Conservation (phyloP, 345 rosid species). For the Rhizophora apiculata region DNA sequence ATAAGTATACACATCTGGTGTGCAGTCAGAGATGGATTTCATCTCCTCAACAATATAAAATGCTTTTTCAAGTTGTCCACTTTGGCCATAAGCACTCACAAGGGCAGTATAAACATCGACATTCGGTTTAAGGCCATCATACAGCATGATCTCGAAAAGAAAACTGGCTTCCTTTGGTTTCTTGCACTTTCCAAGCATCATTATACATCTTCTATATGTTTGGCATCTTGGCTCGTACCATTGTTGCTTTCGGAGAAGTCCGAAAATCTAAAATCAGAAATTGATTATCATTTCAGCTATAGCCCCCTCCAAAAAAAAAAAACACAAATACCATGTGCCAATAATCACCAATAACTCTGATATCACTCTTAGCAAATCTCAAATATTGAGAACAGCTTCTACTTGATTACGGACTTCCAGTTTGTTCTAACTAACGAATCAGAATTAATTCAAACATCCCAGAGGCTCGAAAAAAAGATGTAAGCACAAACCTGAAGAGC, state of each 20-base stretch:
- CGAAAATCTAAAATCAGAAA: slow-evolving; percentile 46
- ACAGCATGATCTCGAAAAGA: slow-evolving; percentile 60
- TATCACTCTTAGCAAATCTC: not conserved
- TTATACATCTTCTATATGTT: slow-evolving; percentile 55
- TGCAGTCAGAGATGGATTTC: slow-evolving; percentile 68
- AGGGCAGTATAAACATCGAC: slow-evolving; percentile 79
- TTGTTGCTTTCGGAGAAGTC: slow-evolving; percentile 68
- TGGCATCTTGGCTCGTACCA: slow-evolving; percentile 81
- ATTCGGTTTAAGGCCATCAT: slow-evolving; percentile 68
- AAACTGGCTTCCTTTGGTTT: slow-evolving; percentile 65
- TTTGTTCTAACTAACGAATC: no score
- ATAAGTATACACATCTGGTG: slow-evolving; percentile 72
- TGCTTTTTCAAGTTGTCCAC: slow-evolving; percentile 51
- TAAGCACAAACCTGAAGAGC: slow-evolving; percentile 55
- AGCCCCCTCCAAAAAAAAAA: no score
- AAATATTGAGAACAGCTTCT: not conserved
- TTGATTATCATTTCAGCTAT: no score
- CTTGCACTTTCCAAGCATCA: slow-evolving; percentile 76
- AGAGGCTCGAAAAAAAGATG: not conserved
- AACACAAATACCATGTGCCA: no score
- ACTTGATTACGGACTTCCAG: no score
- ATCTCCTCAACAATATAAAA: slow-evolving; percentile 55
- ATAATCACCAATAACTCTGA: no score
- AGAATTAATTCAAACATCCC: not conserved
- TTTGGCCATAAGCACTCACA: slow-evolving; percentile 61